Percentiles rank a stretch among this genome's conserved stretches.
These are phyloP conservation scores for Amborella trichopoda DNA, from an alignment of 164 flowering plant genomes.

Conservation along the genomic window DNA sequence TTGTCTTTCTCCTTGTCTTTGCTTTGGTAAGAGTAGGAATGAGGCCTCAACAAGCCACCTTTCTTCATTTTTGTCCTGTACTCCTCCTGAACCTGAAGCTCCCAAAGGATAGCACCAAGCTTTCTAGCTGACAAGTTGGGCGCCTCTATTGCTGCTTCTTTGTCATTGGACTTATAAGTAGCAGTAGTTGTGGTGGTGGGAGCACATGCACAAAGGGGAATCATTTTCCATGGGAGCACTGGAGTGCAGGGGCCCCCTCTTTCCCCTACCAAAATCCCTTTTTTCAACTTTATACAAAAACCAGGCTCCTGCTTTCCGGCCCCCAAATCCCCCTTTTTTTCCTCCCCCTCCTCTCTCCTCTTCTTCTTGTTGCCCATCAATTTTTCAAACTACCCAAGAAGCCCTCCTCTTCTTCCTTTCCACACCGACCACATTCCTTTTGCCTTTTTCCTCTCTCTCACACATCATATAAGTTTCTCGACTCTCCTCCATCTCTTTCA, in stretches of 20 bases:
- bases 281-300: conserved; percentile 42
- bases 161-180: background rate
- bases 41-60: too few relatives aligned
- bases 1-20: conserved; percentile 2
- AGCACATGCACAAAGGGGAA: too few relatives aligned
- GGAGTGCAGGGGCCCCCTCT: conserved; percentile 59
- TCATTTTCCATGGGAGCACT: conserved; percentile 52
- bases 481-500: too few relatives aligned
- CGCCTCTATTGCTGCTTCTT: conserved; percentile 3
- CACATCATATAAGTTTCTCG: too few relatives aligned
- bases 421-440: conserved; percentile 7
- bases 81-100: conserved; percentile 15
- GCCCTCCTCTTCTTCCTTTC: conserved; percentile 3
- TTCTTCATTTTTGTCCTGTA: background rate
- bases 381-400: too few relatives aligned
- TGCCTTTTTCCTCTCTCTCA: too few relatives aligned
- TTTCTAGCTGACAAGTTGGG: conserved; percentile 50
- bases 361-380: too few relatives aligned
- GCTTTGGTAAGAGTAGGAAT: too few relatives aligned
- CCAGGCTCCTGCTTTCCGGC: conserved; percentile 38
- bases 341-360: conserved; percentile 19
- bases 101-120: conserved; percentile 69
- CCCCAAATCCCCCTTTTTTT: conserved; percentile 17
- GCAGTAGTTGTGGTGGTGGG: too few relatives aligned
- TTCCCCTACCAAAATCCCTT: conserved; percentile 37